Evolutionary conservation across 129 eudicot species (phyloP), one percentile per base, ranked within the genome.

Genomic region (Smallanthus sonchifolius): DNA sequence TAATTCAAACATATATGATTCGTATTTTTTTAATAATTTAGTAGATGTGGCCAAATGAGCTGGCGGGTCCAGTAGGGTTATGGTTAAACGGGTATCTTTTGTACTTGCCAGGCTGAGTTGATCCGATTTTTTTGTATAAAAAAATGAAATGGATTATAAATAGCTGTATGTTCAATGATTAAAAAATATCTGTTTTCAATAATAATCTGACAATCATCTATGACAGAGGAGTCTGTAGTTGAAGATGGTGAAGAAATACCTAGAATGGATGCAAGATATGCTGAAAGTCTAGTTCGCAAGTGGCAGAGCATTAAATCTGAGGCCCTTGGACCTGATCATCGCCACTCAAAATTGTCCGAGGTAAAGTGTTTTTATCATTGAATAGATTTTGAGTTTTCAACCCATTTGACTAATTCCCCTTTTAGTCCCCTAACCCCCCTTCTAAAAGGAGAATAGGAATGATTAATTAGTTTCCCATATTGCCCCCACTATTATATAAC

Each of bases 251-350:
- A 73, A 67, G 87, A 87, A 76, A 81, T 87, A 40, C 87, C 96
- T 36, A 86, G 84, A 86, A 94, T 94, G 99, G 96, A 94, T 87
- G 97, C 97, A 28, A 88, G 89, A 75, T 77, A 82, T 30, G 99
- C 99, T 0, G 99, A 94, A 82, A 72, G 63, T 78, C 37, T 91
- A 63, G 99, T 94, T 72, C 96, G 96, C 70, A 91, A 87, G 81
- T 94, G 99, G 99, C 99, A 94, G 84, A 79, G 63, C 65, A 60
- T 88, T 47, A 94, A 94, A 79, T 88, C 99, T 17, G 85, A 85
- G 79, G 97, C 99, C 40, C 96, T 94, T 69, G 99, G 99, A 68
- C 89, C 90, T 63, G 87, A 85, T 84, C 99, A 94, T 79, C 61
- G 77, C 76, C 69, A 80, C 42, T 88, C 63, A 32, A 88, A 85